These are phyloP conservation scores for Rhodomyrtus psidioides DNA, from an alignment of 441 rosid genomes.

Conservation along the genomic window DNA sequence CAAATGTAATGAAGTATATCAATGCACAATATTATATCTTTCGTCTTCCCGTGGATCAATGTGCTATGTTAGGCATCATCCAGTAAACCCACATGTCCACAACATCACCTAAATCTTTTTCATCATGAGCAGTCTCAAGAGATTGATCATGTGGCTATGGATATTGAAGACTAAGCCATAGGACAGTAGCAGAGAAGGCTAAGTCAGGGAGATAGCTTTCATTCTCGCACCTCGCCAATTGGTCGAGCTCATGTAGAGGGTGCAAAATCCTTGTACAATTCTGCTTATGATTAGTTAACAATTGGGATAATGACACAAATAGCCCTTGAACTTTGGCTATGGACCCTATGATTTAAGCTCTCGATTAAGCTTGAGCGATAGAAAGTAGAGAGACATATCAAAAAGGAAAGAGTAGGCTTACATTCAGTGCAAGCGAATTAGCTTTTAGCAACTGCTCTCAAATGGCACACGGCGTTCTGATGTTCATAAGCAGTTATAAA, in stretches of 20 bases:
- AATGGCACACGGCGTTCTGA: no score
- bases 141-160: background rate
- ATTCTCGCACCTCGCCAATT: no score
- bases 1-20: background rate
- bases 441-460: no score
- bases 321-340: no score
- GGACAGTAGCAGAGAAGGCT: background rate
- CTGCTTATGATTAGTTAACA: background rate
- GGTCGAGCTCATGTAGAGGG: background rate
- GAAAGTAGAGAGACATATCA: fast-evolving
- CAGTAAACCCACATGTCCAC: no score
- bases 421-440: background rate
- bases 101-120: background rate
- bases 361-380: background rate
- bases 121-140: background rate
- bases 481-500: no score
- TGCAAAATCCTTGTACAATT: background rate
- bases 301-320: no score
- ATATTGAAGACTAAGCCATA: background rate
- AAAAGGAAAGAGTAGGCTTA: background rate
- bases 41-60: background rate
- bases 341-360: background rate
- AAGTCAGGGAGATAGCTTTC: background rate
- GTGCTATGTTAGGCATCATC: no score
- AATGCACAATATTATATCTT: background rate